phyloP scores from a whole-genome alignment of 108 stramenopile genomes.

The Asterionellopsis glacialis region DNA sequence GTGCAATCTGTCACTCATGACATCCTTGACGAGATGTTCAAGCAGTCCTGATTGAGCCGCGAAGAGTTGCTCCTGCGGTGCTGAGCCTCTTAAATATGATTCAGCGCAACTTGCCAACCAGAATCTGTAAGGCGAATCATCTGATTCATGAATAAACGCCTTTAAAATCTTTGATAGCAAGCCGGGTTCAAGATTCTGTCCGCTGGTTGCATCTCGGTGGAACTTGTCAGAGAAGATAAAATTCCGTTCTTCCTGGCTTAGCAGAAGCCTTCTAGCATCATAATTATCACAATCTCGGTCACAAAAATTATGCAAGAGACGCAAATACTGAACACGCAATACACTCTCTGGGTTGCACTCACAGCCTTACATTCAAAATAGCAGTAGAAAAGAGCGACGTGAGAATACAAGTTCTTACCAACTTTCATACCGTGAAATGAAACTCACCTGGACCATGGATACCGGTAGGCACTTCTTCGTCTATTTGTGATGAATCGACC shows the following conservation, averaged over 20 bases:
- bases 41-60: constrained; percentile 55
- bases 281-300: constrained; percentile 81
- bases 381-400: too few species aligned
- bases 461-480: constrained; percentile 17
- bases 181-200: constrained; percentile 26
- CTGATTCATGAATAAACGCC: constrained; percentile 59
- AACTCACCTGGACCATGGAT: constrained; percentile 42
- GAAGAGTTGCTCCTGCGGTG: constrained; percentile 56
- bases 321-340: constrained; percentile 80
- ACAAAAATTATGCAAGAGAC: constrained; percentile 85
- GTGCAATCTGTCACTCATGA: constrained; percentile 43
- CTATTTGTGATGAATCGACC: too few species aligned
- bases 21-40: constrained; percentile 51
- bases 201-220: background rate
- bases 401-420: too few species aligned
- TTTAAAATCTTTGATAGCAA: constrained; percentile 65
- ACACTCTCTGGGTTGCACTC: constrained; percentile 88
- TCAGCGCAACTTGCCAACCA: constrained; percentile 89
- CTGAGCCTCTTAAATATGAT: constrained; percentile 79
- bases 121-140: constrained; percentile 82
- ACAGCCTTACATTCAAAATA: constrained; percentile 25
- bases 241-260: constrained; percentile 31
- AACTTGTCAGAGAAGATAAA: constrained; percentile 23
- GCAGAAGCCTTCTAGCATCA: constrained; percentile 29
- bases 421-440: too few species aligned